Evolutionary conservation across 2,329 filamentous ascomycete species (phyloP), one percentile per base, ranked within the genome.

Genomic region (Magnaporthiopsis incrustans): DNA sequence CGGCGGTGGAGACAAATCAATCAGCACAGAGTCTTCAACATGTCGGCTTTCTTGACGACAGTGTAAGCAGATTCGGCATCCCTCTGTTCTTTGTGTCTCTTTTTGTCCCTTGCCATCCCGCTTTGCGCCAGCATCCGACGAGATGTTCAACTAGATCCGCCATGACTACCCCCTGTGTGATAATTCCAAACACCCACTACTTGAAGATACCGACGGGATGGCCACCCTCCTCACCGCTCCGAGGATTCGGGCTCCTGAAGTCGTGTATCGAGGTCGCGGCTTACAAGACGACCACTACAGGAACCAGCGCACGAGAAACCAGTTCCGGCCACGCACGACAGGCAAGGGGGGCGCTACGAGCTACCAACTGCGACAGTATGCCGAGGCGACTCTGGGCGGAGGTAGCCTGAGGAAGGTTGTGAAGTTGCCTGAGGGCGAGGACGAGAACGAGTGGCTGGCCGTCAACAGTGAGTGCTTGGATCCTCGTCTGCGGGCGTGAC

Each of bases 311-410:
- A 92, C 91, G 70, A 88, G 91, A 77, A 92, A 91, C 72, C 91
- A 95, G 70, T 98, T 98, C 81, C 92, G 93, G 74, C 91, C 94
- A 53, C 90, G 93, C 72, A 89, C 89, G 67, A 81, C 88, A 58
- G 89, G 89, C 73, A 96, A 95, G 76, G 92, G 93, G 65, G 96
- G 92, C 63, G 91, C 87, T 70, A 96, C 83, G 32, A 85, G 82
- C 76, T 96, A 96, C 81, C 95, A 98, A 78, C 82, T 99, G 70
- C 89, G 95, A 77, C 95, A 99, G 77, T 99, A 98, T 82, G 95
- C 95, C 63, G 96, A 99, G 77, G 95, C 96, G 59, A 99, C 95
- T 14, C 83, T 99, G 53, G 95, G 95, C 50, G 96, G 92, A 70
- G 95, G 95, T 61, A 97, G 93, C 77, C 79, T 99, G 78, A 87